A percentile compares a stretch with the other conserved stretches of the same genome.
These are phyloP conservation scores for Begonia fuchsioides DNA, from an alignment of 306 rosid species.

Conservation along the genomic window DNA sequence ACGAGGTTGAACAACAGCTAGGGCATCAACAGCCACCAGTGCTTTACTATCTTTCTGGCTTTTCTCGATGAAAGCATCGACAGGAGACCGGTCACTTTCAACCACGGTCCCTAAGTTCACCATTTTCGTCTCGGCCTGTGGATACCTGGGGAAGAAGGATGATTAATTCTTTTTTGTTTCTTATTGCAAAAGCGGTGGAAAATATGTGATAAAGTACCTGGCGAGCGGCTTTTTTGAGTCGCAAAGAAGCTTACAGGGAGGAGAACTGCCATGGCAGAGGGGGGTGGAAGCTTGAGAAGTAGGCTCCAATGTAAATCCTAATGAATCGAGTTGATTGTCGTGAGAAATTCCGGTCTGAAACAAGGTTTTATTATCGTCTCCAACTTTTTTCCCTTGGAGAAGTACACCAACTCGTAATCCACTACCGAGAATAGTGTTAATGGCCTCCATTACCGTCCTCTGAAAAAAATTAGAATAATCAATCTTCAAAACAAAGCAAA, in stretches of 20 bases:
- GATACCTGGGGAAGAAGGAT: constrained; percentile 21
- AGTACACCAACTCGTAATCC: constrained; percentile 68
- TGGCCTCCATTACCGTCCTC: constrained; percentile 87
- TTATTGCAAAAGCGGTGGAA: too few species aligned
- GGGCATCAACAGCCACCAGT: constrained; percentile 43
- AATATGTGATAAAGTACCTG: constrained; percentile 26
- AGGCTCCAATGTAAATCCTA: constrained; percentile 83
- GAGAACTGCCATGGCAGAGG: constrained; percentile 36
- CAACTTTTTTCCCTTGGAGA: constrained; percentile 73
- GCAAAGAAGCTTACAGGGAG: constrained; percentile 18
- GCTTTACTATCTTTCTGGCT: constrained; percentile 37
- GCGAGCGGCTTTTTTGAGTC: constrained; percentile 26
- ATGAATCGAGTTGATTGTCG: constrained; percentile 44
- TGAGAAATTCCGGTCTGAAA: constrained; percentile 76
- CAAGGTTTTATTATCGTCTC: constrained; percentile 70
- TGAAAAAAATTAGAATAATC: constrained; percentile 12
- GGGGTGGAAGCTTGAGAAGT: constrained; percentile 28
- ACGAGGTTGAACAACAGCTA: constrained; percentile 31
- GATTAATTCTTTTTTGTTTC: neutral
- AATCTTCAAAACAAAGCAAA: neutral
- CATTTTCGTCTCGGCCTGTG: constrained; percentile 31
- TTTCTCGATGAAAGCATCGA: constrained; percentile 28
- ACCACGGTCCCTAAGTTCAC: constrained; percentile 28
- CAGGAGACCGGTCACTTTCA: constrained; percentile 56
- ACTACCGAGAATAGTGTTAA: constrained; percentile 63